These are phyloP conservation scores for Gossypium davidsonii DNA, from an alignment of 441 rosid species.

Conservation along the genomic window DNA sequence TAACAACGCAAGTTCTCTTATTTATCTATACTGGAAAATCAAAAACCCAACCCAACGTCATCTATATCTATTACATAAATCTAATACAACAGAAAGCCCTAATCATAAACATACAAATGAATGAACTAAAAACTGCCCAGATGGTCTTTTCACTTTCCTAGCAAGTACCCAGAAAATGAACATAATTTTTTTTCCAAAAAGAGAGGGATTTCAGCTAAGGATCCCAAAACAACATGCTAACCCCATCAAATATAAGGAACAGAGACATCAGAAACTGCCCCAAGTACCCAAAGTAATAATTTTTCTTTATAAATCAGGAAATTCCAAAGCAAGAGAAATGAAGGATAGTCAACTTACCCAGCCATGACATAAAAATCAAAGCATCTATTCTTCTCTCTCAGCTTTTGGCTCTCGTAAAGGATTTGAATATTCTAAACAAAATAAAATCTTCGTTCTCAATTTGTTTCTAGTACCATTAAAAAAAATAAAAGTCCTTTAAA, in stretches of 20 bases:
- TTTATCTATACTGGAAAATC: background rate
- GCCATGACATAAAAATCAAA: slow-evolving; percentile 7
- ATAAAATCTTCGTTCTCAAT: background rate
- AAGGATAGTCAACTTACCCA: slow-evolving; percentile 1
- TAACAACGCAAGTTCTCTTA: background rate
- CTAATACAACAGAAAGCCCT: background rate
- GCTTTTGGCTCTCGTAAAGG: background rate
- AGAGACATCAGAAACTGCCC: background rate
- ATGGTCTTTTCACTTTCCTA: background rate
- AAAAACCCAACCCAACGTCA: background rate
- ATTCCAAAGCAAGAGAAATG: background rate
- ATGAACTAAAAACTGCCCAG: background rate
- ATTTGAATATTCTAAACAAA: background rate
- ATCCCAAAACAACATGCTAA: background rate
- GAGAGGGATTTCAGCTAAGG: background rate
- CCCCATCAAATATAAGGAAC: background rate
- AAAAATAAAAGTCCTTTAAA: no score
- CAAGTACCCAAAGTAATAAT: background rate
- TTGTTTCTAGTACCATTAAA: background rate
- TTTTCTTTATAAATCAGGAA: background rate
- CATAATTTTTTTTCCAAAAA: background rate
- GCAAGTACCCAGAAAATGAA: background rate
- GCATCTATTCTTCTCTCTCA: slow-evolving; percentile 4
- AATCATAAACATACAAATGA: background rate
- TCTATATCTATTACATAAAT: background rate